Conservation (phyloP, 768 basidiomycete genomes). For the Gyrodon lividus region DNA sequence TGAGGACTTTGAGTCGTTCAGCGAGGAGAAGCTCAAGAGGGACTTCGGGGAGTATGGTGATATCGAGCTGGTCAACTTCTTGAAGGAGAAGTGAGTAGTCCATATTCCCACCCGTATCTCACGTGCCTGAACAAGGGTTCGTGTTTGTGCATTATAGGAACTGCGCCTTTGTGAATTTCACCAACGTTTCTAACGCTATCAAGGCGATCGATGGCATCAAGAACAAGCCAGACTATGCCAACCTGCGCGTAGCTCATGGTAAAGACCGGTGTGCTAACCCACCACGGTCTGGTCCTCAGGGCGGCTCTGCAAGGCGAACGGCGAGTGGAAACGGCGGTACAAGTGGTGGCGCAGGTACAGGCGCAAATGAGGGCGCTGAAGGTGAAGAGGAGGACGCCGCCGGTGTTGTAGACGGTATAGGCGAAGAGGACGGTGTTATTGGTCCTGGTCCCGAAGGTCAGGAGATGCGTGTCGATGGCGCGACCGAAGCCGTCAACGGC, state of each 20-base stretch:
- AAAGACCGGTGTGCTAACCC: slow-evolving; percentile 96
- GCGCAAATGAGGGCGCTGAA: slow-evolving; percentile 17
- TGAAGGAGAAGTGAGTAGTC: slow-evolving; percentile 84
- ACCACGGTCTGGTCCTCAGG: slow-evolving; percentile 80
- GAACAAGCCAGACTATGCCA: slow-evolving; percentile 85
- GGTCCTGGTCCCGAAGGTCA: slow-evolving; percentile 30
- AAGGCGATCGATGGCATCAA: slow-evolving; percentile 98
- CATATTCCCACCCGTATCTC: slow-evolving; percentile 25
- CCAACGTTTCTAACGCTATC: slow-evolving; percentile 92
- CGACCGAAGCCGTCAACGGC: slow-evolving; percentile 20
- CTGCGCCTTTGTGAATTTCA: slow-evolving; percentile 95
- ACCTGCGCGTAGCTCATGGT: slow-evolving; percentile 89
- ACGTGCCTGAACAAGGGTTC: slow-evolving; percentile 1
- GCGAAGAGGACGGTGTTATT: slow-evolving; percentile 23
- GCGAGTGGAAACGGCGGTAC: slow-evolving; percentile 40
- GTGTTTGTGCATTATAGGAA: slow-evolving; percentile 50
- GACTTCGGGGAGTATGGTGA: slow-evolving; percentile 98
- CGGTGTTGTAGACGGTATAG: slow-evolving; percentile 21
- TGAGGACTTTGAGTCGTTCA: slow-evolving; percentile 92
- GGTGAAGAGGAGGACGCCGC: slow-evolving; percentile 23
- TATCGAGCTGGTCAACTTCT: slow-evolving; percentile 93
- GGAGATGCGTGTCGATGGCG: slow-evolving; percentile 45
- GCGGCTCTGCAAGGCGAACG: slow-evolving; percentile 51
- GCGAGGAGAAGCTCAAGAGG: slow-evolving; percentile 82
- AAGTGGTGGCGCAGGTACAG: slow-evolving; percentile 13